These are phyloP conservation scores for Claviceps humidiphila DNA, from an alignment of 2,329 filamentous ascomycete species.

Conservation along the genomic window DNA sequence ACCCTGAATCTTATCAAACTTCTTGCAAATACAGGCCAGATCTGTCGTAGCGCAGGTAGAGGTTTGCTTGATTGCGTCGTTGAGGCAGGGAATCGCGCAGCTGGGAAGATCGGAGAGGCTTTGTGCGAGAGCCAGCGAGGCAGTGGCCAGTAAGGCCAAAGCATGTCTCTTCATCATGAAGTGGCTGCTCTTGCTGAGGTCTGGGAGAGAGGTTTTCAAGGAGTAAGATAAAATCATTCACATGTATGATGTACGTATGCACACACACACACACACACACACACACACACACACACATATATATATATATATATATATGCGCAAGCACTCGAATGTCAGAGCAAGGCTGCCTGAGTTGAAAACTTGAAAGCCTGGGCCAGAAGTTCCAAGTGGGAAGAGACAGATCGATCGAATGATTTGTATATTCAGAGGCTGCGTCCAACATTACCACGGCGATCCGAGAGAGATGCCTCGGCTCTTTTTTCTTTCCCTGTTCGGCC, in stretches of 20 bases:
- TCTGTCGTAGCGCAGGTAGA: not conserved
- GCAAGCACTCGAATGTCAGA: no score
- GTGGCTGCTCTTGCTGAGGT: not conserved
- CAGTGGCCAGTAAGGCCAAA: slow-evolving; percentile 3
- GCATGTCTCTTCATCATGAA: not conserved
- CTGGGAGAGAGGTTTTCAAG: not conserved
- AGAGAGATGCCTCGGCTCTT: not conserved
- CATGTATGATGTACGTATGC: no score
- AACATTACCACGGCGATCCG: not conserved
- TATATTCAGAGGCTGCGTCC: not conserved
- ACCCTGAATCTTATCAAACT: slow-evolving; percentile 13
- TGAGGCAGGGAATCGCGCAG: slow-evolving; percentile 17
- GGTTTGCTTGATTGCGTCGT: slow-evolving; percentile 12
- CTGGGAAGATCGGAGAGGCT: slow-evolving; percentile 14
- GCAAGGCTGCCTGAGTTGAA: no score
- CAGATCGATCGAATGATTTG: not conserved
- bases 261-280: not conserved
- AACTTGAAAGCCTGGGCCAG: no score
- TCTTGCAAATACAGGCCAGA: slow-evolving; percentile 8
- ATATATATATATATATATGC: not conserved
- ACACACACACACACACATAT: not conserved
- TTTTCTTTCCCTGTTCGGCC: not conserved
- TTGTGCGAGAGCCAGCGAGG: slow-evolving; percentile 14
- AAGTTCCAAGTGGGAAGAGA: not conserved
- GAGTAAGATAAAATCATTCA: not conserved